A percentile compares a stretch with the other conserved stretches of the same genome.
phyloP scores from a whole-genome alignment of 1,284 basidiomycete species.

The Trichosporon asahii region DNA sequence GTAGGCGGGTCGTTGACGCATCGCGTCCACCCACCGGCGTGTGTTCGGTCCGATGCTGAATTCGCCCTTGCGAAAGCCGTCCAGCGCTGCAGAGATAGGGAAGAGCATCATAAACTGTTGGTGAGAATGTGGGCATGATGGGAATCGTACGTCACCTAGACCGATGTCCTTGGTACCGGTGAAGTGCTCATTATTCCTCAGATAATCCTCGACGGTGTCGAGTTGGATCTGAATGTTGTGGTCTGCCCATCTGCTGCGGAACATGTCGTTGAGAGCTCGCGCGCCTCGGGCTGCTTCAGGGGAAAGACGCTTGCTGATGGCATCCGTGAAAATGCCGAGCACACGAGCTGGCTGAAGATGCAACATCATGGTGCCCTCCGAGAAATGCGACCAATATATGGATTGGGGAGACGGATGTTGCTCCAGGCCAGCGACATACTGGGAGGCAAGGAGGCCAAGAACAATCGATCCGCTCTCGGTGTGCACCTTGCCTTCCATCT shows the following conservation, averaged over 20 bases:
- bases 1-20: neutral
- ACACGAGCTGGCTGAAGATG: constrained; percentile 2
- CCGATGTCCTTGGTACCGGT: neutral
- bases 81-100: neutral
- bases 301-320: neutral
- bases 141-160: neutral
- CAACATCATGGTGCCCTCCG: neutral
- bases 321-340: neutral
- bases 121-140: neutral
- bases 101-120: constrained; percentile 4
- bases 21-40: neutral
- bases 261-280: neutral
- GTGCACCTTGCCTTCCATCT: neutral
- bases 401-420: neutral
- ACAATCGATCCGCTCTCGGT: neutral
- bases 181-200: neutral
- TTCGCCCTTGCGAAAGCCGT: constrained; percentile 1
- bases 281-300: neutral
- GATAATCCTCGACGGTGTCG: neutral
- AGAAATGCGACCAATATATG: neutral
- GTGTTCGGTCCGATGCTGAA: neutral
- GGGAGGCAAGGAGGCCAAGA: neutral
- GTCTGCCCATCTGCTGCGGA: neutral
- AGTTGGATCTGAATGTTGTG: neutral
- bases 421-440: neutral